Conservation (phyloP, 2,329 filamentous ascomycete genomes). For the Endocalyx cinctus region DNA sequence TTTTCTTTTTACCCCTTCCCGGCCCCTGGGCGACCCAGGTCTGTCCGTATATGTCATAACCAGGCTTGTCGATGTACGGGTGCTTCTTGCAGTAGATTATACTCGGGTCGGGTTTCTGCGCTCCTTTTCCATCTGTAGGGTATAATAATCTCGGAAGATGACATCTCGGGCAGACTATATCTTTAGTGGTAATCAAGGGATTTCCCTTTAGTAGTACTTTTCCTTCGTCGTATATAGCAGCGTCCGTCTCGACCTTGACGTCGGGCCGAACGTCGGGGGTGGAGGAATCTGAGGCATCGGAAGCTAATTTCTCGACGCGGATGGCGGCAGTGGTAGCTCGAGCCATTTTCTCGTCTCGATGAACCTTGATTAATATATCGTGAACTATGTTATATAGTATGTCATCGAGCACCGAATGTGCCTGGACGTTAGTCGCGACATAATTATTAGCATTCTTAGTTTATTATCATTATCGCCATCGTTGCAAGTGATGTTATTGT, state of each 20-base stretch:
- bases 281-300: constrained; percentile 49
- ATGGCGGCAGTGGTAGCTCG: constrained; percentile 63
- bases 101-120: constrained; percentile 59
- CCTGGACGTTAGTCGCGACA: constrained; percentile 31
- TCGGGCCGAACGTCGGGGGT: constrained; percentile 50
- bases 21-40: constrained; percentile 70
- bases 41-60: constrained; percentile 78
- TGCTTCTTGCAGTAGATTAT: constrained; percentile 75
- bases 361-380: constrained; percentile 68
- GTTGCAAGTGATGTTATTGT: too few species aligned
- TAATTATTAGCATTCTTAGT: too few species aligned
- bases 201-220: constrained; percentile 66
- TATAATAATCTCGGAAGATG: constrained; percentile 69
- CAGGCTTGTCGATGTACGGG: constrained; percentile 70
- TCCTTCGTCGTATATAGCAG: constrained; percentile 65
- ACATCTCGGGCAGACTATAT: constrained; percentile 71
- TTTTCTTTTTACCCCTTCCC: constrained; percentile 73
- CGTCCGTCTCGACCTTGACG: constrained; percentile 60
- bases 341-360: constrained; percentile 74
- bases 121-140: constrained; percentile 66
- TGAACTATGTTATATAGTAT: constrained; percentile 72
- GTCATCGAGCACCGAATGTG: constrained; percentile 67
- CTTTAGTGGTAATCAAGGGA: constrained; percentile 63
- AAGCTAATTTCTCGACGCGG: constrained; percentile 57
- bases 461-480: too few species aligned